phyloP scores from a whole-genome alignment of 2,329 filamentous ascomycete genomes.

The Fusarium sp. region DNA sequence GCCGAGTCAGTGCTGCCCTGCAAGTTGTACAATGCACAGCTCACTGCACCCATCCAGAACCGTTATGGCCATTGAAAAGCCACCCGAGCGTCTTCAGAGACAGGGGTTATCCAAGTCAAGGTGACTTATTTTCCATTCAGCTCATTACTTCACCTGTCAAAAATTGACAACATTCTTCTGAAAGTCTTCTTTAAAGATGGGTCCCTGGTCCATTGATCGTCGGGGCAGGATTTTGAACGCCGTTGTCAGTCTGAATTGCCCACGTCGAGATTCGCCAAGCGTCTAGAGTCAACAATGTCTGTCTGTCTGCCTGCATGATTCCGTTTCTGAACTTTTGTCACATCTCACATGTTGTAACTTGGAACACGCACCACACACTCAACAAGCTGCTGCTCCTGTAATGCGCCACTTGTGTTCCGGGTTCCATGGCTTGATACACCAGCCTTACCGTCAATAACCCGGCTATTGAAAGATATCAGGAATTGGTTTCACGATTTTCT shows the following conservation, averaged over 20 bases:
- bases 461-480: neutral
- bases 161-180: constrained; percentile 13
- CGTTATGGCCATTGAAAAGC: constrained; percentile 31
- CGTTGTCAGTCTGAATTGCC: constrained; percentile 13
- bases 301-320: constrained; percentile 6
- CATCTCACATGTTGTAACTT: constrained; percentile 24
- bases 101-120: constrained; percentile 38
- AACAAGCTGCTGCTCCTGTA: constrained; percentile 18
- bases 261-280: constrained; percentile 1
- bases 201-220: constrained; percentile 14
- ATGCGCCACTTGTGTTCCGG: constrained; percentile 4
- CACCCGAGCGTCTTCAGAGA: constrained; percentile 31
- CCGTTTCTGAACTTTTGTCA: constrained; percentile 27
- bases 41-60: constrained; percentile 32
- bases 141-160: constrained; percentile 26
- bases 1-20: constrained; percentile 35
- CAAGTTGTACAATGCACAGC: constrained; percentile 39
- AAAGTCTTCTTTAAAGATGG: constrained; percentile 16
- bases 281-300: neutral
- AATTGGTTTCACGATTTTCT: neutral
- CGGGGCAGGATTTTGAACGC: constrained; percentile 1
- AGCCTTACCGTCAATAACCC: neutral
- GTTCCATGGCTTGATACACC: neutral
- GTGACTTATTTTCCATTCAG: constrained; percentile 21
- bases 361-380: constrained; percentile 3